Percentiles rank a stretch among this genome's conserved stretches.
These are phyloP conservation scores for Rhododendron williamsianum DNA, from an alignment of 148 eudicot genomes.

Conservation along the genomic window DNA sequence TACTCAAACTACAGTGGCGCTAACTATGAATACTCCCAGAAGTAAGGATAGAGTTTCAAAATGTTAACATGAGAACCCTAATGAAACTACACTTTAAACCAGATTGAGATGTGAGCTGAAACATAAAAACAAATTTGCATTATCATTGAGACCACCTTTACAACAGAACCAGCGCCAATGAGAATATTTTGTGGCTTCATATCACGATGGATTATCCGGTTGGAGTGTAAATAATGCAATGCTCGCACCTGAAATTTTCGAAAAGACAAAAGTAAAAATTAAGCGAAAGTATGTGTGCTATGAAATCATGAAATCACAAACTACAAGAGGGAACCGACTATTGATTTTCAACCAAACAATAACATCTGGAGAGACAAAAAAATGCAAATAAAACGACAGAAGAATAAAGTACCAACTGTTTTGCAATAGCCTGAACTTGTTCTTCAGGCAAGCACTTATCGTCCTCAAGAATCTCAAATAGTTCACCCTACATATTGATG, in stretches of 20 bases:
- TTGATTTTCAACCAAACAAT: neutral
- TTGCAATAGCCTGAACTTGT: slow-evolving; percentile 96
- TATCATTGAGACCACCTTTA: slow-evolving; percentile 54
- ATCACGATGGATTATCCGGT: slow-evolving; percentile 95
- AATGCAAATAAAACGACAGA: neutral
- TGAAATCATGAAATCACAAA: neutral
- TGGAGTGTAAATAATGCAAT: slow-evolving; percentile 89
- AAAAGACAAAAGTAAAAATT: neutral
- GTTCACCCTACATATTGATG: slow-evolving; percentile 62
- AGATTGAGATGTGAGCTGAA: neutral
- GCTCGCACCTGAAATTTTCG: slow-evolving; percentile 66
- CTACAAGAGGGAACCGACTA: neutral
- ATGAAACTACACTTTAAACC: neutral
- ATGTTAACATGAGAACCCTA: neutral
- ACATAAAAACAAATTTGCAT: neutral
- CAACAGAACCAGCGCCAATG: slow-evolving; percentile 84
- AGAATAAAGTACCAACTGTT: slow-evolving; percentile 70
- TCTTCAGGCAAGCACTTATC: slow-evolving; percentile 98
- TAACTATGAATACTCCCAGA: neutral
- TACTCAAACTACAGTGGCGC: neutral
- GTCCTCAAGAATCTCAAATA: slow-evolving; percentile 95
- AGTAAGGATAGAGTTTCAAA: neutral
- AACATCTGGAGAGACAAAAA: neutral
- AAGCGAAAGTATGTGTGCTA: neutral
- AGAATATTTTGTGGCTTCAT: slow-evolving; percentile 99